Conservation (phyloP, 148 eudicot genomes). For the Dianthus caryophyllus region DNA sequence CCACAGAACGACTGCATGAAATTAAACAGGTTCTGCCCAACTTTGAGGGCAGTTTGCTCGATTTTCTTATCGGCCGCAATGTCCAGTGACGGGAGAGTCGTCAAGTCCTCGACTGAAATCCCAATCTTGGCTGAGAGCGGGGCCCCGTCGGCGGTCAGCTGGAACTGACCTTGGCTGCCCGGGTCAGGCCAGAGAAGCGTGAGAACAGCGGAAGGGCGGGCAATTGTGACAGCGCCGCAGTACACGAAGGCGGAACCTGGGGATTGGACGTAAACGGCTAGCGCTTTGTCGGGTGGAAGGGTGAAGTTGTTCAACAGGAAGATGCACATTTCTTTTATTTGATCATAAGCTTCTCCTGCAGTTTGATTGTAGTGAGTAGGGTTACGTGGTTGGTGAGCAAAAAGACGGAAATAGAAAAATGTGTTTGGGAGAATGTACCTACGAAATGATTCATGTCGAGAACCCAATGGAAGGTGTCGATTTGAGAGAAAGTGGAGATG, state of each 20-base stretch:
- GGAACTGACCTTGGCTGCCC: slow-evolving; percentile 42
- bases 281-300: slow-evolving; percentile 86
- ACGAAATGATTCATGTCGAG: slow-evolving; percentile 94
- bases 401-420: neutral
- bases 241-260: slow-evolving; percentile 83
- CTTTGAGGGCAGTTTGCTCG: slow-evolving; percentile 75
- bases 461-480: slow-evolving; percentile 85
- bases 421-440: slow-evolving; percentile 27
- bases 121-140: slow-evolving; percentile 87
- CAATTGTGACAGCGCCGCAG: slow-evolving; percentile 81
- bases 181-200: slow-evolving; percentile 84
- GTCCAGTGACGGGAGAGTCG: slow-evolving; percentile 66
- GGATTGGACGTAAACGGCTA: slow-evolving; percentile 91
- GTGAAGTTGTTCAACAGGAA: slow-evolving; percentile 77
- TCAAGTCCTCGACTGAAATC: slow-evolving; percentile 74
- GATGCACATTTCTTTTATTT: slow-evolving; percentile 72
- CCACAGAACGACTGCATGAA: slow-evolving; percentile 99
- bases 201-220: slow-evolving; percentile 89
- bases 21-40: slow-evolving; percentile 90
- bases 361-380: neutral
- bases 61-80: slow-evolving; percentile 74
- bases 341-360: slow-evolving; percentile 73
- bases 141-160: slow-evolving; percentile 52
- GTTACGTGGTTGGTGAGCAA: neutral
- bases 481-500: slow-evolving; percentile 81